Evolutionary conservation across 164 flowering plant genomes (phyloP), one percentile per base, ranked within the genome.

Genomic region (Umbilicus rupestris): DNA sequence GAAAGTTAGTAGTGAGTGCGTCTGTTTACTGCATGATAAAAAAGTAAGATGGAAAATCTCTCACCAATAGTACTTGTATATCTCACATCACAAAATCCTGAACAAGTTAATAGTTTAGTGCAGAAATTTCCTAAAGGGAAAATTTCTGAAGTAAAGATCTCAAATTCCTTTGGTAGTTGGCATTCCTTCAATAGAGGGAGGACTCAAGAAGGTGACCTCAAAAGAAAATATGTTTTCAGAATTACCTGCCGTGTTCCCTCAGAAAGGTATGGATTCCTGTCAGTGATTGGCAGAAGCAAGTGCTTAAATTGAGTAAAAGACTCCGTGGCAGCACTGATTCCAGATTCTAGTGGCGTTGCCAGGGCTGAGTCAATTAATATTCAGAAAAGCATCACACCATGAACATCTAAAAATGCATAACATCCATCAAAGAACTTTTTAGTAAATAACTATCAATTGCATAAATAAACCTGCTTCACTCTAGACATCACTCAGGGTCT

Each of bases 161-260:
- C 16, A 41, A 14, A n/a, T n/a, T n/a, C n/a, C n/a, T n/a, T n/a
- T n/a, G n/a, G n/a, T n/a, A n/a, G n/a, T n/a, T n/a, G n/a, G n/a
- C 10, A 41, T 2, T 41, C 44, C 44, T 41, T 41, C 44, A 41
- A 41, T 9, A 9, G 6, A 41, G 15, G 16, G 12, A 37, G 44
- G 10, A 41, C 17, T 9, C 9, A 45, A 19, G 28, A 17, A 46
- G 7, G 22, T 22, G 31, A 26, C 19, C 22, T 46, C 50, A 52
- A 20, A 12, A 26, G 46, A 45, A 22, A 39, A 35, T 35, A 12
- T 28, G 8, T 5, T 11, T 1, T 10, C 57, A 41, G 33, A 16
- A 57, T 55, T 22, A 90, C 98, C 98, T 90, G 97, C 81, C 89
- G 86, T 64, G 96, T 86, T 68, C 97, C 98, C 68, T 93, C 98